Base-by-base conservation (phyloP, 2,329 filamentous ascomycete genomes). In the Aquanectria penicillioides region DNA sequence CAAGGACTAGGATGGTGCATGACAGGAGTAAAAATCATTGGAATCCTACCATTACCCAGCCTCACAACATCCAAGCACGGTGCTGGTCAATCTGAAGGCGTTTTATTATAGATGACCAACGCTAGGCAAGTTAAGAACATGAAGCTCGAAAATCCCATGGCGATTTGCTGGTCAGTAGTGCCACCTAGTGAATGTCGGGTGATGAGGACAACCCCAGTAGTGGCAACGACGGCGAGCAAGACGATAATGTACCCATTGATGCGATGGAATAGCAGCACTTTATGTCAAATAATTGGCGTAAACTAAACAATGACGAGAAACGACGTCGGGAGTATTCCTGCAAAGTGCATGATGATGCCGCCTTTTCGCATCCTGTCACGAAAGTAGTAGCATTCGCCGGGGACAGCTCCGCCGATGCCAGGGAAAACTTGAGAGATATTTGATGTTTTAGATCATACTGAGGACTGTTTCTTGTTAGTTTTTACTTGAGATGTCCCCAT, bases 71-170 rank as follows among this genome's bases (percentile, higher is more conserved):
- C 86, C 85, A 89, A 5, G 83, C 83, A 1, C 86, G 79, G 57
- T 89, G 86, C 65, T 88, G 81, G 33, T 88, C 84, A 40, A 90
- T 85, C 65, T 88, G 86, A 3, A 88, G 68, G 1, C 76, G 73
- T 69, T 84, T 87, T 81, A 58, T 87, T 88, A 68, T 81, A 75
- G 25, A 80, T 80, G 1, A 86, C 81, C 29, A 88, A 60, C 0
- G 68, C 61, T 11, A 85, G 66, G 5, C 78, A 74, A 2, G 70
- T 65, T 0, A 81, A 68, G 1, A 83, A 83, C 13, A 79, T 67
- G 25, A 86, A 74, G 0, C 73, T 76, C 1, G 84, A 60, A 0
- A 80, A 44, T 0, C 80, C 80, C 0, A 81, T 66, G 2, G 63
- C 77, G 0, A 72, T 69, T 65, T 87, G 84, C 0, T 78, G 77